Evolutionary conservation across 176 grass and related monocot species (phyloP).

Genomic region (Miscanthus lutarioriparius): DNA sequence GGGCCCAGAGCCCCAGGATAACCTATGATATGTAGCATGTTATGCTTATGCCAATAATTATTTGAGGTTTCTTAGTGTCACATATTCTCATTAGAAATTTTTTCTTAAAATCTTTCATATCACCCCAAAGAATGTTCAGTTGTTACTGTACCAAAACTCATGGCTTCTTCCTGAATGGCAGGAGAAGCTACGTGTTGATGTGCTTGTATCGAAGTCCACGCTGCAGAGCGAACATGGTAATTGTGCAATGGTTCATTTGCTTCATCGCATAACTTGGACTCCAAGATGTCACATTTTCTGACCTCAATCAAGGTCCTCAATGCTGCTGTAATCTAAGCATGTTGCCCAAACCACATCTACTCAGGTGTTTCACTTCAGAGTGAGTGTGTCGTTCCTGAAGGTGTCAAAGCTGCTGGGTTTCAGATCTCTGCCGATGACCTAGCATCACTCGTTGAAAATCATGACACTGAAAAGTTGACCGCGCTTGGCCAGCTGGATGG

Average conservation of each 20-base stretch:
- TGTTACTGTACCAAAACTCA: not conserved
- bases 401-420: conserved; percentile 55
- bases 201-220: conserved; percentile 53
- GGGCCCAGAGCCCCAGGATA: not conserved
- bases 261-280: conserved; percentile 2
- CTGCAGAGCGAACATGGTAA: conserved; percentile 64
- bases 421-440: conserved; percentile 54
- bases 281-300: conserved; percentile 14
- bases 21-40: not conserved
- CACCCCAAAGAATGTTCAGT: not conserved
- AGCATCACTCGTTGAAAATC: conserved; percentile 51
- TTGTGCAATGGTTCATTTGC: conserved; percentile 6
- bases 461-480: conserved; percentile 44
- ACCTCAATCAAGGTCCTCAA: not conserved
- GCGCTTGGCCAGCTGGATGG: conserved; percentile 42
- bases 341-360: conserved; percentile 32
- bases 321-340: conserved; percentile 41
- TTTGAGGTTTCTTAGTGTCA: not conserved
- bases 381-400: conserved; percentile 41
- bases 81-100: not conserved
- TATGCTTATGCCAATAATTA: not conserved
- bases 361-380: conserved; percentile 54
- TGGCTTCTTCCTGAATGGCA: conserved; percentile 31
- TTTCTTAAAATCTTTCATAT: not conserved
- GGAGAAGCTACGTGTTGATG: conserved; percentile 61